Evolutionary conservation across 495 filamentous ascomycete species (phyloP).

Genomic region (Neurospora terricola): DNA sequence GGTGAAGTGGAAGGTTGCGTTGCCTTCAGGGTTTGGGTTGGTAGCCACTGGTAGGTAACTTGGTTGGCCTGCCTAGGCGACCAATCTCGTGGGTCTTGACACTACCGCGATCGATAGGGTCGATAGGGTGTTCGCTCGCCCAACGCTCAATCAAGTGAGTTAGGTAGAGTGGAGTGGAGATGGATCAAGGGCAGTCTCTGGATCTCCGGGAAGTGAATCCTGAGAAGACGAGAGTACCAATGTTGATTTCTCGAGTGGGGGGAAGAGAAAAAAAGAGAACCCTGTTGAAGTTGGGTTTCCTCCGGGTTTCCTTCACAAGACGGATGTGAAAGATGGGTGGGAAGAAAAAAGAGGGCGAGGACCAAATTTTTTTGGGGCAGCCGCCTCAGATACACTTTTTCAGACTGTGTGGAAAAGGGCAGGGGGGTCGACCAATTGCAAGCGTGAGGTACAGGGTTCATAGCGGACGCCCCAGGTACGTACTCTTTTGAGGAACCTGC

Average conservation of each 20-base stretch:
- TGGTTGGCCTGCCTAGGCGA: neutral
- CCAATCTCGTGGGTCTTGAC: neutral
- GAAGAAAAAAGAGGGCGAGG: constrained; percentile 24
- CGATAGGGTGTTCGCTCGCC: neutral
- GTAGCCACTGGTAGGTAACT: neutral
- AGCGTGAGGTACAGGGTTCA: neutral
- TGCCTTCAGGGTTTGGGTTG: neutral
- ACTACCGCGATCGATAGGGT: neutral
- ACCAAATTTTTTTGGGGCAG: constrained; percentile 25
- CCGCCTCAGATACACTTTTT: constrained; percentile 3
- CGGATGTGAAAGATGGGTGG: constrained; percentile 26
- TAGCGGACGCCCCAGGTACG: neutral
- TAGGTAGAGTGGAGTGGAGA: constrained; percentile 26
- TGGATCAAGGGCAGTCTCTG: constrained; percentile 20
- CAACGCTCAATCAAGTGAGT: neutral
- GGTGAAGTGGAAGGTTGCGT: neutral
- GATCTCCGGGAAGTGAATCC: constrained; percentile 20
- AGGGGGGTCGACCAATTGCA: neutral
- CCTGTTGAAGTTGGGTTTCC: constrained; percentile 16
- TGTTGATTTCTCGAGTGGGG: constrained; percentile 8
- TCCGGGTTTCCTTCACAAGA: constrained; percentile 25
- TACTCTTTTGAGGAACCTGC: neutral
- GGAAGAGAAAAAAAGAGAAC: constrained; percentile 19
- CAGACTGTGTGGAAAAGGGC: neutral
- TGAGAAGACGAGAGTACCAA: constrained; percentile 20